Evolutionary conservation across 768 basidiomycete genomes (phyloP).

Genomic region (Paxillus rubicundulus): DNA sequence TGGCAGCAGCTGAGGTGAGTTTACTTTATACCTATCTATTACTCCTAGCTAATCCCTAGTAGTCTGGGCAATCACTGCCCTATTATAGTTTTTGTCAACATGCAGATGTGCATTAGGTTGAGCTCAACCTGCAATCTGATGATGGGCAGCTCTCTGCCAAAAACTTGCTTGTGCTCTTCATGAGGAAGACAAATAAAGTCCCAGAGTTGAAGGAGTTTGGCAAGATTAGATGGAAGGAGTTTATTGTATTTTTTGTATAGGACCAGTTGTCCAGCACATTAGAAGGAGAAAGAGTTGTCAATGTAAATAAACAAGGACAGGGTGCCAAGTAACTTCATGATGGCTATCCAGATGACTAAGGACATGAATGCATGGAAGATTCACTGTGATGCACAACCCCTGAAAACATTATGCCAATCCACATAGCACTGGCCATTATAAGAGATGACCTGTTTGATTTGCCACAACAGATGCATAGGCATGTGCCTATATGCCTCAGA

Average conservation of each 20-base stretch:
- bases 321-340: constrained; percentile 24
- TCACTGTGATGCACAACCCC: constrained; percentile 11
- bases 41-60: too few species aligned
- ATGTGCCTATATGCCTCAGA: constrained; percentile 35
- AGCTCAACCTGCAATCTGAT: too few species aligned
- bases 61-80: too few species aligned
- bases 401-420: constrained; percentile 27
- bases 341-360: constrained; percentile 30
- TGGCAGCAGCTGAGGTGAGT: too few species aligned
- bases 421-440: constrained; percentile 32
- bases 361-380: constrained; percentile 34
- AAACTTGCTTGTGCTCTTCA: too few species aligned
- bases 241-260: constrained; percentile 2
- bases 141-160: too few species aligned
- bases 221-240: not conserved
- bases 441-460: constrained; percentile 37
- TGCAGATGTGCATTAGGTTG: too few species aligned
- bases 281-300: constrained; percentile 24
- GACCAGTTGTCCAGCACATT: constrained; percentile 24
- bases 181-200: too few species aligned
- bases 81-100: too few species aligned
- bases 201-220: constrained; percentile 42
- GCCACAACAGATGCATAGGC: constrained; percentile 40
- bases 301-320: constrained; percentile 23
- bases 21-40: too few species aligned